Conservation (phyloP, 2,329 filamentous ascomycete species). For the Ascochyta fabae region DNA sequence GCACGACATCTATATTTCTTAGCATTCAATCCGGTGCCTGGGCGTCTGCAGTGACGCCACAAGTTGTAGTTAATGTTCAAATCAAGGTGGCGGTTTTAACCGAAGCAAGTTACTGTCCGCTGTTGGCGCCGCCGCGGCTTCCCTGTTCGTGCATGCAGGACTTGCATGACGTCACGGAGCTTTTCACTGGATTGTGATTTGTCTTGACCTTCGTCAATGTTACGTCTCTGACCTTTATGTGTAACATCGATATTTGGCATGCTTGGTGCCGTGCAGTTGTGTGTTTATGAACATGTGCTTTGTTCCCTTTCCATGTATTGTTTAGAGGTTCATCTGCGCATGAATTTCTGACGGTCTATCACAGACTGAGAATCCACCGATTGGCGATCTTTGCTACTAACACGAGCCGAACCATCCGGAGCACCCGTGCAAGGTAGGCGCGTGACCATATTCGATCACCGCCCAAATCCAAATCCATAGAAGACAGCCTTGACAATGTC, state of each 20-base stretch:
- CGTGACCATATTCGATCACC: constrained; percentile 12
- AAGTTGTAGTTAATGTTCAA: constrained; percentile 1
- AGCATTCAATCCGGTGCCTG: constrained; percentile 13
- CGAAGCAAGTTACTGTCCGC: constrained; percentile 13
- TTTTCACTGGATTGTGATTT: background rate
- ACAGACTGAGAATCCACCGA: background rate
- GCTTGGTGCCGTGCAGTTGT: constrained; percentile 15
- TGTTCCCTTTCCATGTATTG: background rate
- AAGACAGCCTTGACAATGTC: constrained; percentile 48
- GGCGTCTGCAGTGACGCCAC: constrained; percentile 17
- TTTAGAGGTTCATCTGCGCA: background rate
- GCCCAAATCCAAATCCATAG: constrained; percentile 33
- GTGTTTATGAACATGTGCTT: background rate
- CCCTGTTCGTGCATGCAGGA: background rate
- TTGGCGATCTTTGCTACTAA: constrained; percentile 1
- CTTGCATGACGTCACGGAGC: constrained; percentile 5
- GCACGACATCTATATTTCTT: constrained; percentile 8
- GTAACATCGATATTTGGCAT: constrained; percentile 8
- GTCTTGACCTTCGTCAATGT: background rate
- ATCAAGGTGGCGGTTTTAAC: constrained; percentile 12
- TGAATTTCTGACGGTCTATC: background rate
- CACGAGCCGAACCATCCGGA: constrained; percentile 8
- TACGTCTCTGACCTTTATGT: background rate
- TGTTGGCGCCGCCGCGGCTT: constrained; percentile 12
- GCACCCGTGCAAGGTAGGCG: background rate